Conservation (phyloP, 2,329 filamentous ascomycete species). For the Nigrospora oryzae region DNA sequence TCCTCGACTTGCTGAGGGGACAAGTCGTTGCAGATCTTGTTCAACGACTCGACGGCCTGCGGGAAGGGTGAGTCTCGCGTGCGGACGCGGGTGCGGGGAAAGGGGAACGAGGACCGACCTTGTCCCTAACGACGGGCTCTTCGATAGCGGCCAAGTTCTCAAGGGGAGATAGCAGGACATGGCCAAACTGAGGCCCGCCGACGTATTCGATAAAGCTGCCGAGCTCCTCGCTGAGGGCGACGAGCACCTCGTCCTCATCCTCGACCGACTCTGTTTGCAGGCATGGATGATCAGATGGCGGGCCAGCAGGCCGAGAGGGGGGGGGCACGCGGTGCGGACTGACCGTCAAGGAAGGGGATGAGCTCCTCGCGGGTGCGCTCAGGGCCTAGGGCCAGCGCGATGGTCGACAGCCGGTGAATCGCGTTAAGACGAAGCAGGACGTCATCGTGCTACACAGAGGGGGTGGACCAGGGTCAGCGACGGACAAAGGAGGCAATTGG, state of each 20-base stretch:
- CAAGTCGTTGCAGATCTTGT: conserved; percentile 95
- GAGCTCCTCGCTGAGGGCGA: conserved; percentile 92
- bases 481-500: conserved; percentile 1
- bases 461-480: conserved; percentile 5
- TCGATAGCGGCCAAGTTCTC: conserved; percentile 98
- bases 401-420: conserved; percentile 95
- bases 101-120: conserved; percentile 48
- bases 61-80: conserved; percentile 3
- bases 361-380: conserved; percentile 97
- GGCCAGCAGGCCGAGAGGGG: not conserved
- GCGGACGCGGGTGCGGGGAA: not conserved
- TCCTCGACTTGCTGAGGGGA: conserved; percentile 92
- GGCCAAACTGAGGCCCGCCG: conserved; percentile 84
- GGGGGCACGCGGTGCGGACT: conserved; percentile 27
- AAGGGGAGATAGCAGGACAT: conserved; percentile 91
- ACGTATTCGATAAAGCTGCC: conserved; percentile 97
- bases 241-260: conserved; percentile 97
- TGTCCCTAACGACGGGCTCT: conserved; percentile 94
- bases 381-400: conserved; percentile 88
- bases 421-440: conserved; percentile 96
- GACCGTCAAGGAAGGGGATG: conserved; percentile 98
- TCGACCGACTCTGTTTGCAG: conserved; percentile 78
- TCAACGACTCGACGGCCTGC: conserved; percentile 95
- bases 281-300: conserved; percentile 1
- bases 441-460: conserved; percentile 76